Conservation (phyloP, 2,329 filamentous ascomycete species). For the Sporothrix pallida region DNA sequence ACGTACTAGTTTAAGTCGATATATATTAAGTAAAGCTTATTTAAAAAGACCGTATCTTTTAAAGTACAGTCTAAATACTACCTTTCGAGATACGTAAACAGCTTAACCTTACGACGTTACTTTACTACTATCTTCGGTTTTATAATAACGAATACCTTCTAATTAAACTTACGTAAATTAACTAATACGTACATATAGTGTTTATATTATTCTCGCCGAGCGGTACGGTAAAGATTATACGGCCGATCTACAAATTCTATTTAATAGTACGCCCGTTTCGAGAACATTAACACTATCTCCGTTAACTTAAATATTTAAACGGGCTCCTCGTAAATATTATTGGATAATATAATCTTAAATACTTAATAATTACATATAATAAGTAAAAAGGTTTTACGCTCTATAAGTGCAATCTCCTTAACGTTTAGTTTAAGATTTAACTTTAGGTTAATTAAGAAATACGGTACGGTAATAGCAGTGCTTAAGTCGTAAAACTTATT, state of each 20-base stretch:
- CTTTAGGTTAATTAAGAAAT: conserved; percentile 14
- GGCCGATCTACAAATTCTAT: neutral
- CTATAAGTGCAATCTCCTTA: conserved; percentile 10
- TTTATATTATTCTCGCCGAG: conserved; percentile 8
- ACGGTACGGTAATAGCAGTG: conserved; percentile 9
- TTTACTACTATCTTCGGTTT: too few species aligned
- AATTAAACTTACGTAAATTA: conserved; percentile 5
- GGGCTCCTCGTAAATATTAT: neutral
- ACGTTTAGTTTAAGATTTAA: neutral
- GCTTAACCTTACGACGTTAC: conserved; percentile 3
- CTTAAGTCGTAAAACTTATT: neutral
- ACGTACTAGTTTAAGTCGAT: neutral
- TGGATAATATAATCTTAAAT: conserved; percentile 2
- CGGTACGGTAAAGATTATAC: neutral
- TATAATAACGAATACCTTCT: neutral
- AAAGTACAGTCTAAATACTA: conserved; percentile 4
- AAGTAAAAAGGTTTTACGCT: neutral
- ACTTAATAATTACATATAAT: conserved; percentile 15
- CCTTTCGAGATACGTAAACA: neutral
- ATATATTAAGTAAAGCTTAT: neutral
- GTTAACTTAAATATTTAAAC: neutral
- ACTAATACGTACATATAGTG: neutral
- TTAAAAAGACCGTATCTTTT: neutral
- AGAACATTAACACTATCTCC: conserved; percentile 6
- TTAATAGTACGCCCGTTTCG: neutral